Base-by-base conservation (phyloP, 305 asterid genomes). In the Fraxinus albicans region DNA sequence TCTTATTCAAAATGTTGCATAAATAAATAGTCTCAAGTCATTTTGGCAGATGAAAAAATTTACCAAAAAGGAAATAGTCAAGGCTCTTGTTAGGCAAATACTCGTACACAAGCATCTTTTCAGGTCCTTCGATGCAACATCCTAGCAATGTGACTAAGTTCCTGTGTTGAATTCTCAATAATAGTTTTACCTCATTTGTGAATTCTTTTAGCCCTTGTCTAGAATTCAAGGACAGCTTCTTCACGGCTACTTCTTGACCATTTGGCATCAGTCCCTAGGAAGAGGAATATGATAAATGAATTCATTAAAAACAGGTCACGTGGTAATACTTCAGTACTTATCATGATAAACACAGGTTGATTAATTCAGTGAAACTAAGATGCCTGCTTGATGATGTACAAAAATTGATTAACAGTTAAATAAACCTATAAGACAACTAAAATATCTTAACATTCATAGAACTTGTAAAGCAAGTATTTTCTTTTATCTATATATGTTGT, bases 241-340 rank as follows among this genome's bases (percentile, higher is more conserved):
- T 94, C 38, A 94, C 95, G 69, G 98, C 98, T 67, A 94, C 84
- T 89, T 90, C 93, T 86, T 93, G 93, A 77, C 97, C 97, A 90
- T 88, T 88, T 85, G 96, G 89, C 88, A 93, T 80, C 82, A 93
- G 80, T 69, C 98, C 98, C 97, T 94, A 87, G 69, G 44, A 86
- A 67, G 35, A 29, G 40, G 79, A 77, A 75, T 55, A 79, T 44
- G 36, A 72, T 21, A 55, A 35, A 79, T 44, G 33, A 76, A 36
- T 19, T 40, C 67, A 58, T 47, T 42, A 63, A 33, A 36, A 73
- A 74, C 15, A 29, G 75, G 31, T 3, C 17, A 34, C 38, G 15
- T 29, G n/a, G 34, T 35, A 70, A 76, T 69, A 29, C 73, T 38
- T 34, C 25, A 29, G 74, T 35, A 27, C 38, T 69, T 42, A 21